Conservation (phyloP, 2,329 filamentous ascomycete species). For the Epichloe bromicola region DNA sequence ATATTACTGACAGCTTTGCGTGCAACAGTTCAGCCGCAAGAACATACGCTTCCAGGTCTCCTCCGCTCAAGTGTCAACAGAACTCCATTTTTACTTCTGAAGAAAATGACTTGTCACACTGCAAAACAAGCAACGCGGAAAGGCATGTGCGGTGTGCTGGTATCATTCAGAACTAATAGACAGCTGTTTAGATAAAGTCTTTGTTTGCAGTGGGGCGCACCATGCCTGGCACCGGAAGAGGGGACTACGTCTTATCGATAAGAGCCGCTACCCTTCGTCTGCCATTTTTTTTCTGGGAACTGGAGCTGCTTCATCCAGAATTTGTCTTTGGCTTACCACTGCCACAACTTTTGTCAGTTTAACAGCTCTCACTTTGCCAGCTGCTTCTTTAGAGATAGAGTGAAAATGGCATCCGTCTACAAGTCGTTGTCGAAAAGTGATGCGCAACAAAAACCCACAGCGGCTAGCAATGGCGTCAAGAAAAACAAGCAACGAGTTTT, state of each 20-base stretch:
- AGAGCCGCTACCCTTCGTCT: background rate
- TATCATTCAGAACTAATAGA: too few species aligned
- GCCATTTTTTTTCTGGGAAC: background rate
- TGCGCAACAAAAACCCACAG: slow-evolving; percentile 35
- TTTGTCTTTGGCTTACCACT: background rate
- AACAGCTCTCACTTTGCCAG: background rate
- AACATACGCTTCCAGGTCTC: too few species aligned
- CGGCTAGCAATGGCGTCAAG: slow-evolving; percentile 33
- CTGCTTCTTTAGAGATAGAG: background rate
- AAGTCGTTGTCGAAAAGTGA: slow-evolving; percentile 56
- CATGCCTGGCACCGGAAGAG: too few species aligned
- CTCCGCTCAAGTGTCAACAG: too few species aligned
- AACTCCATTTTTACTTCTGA: too few species aligned
- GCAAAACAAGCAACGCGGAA: too few species aligned
- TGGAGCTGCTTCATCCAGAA: background rate
- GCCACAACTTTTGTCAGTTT: background rate
- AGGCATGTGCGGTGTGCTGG: too few species aligned
- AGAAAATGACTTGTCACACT: too few species aligned
- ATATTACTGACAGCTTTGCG: too few species aligned
- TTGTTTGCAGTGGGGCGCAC: too few species aligned
- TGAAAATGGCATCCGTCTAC: slow-evolving; percentile 54
- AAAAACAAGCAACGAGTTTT: slow-evolving; percentile 68
- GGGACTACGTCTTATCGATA: slow-evolving; percentile 2
- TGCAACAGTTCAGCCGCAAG: too few species aligned
- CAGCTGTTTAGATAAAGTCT: too few species aligned